Conservation (phyloP, 2,329 filamentous ascomycete species). For the Ophiostoma ulmi region DNA sequence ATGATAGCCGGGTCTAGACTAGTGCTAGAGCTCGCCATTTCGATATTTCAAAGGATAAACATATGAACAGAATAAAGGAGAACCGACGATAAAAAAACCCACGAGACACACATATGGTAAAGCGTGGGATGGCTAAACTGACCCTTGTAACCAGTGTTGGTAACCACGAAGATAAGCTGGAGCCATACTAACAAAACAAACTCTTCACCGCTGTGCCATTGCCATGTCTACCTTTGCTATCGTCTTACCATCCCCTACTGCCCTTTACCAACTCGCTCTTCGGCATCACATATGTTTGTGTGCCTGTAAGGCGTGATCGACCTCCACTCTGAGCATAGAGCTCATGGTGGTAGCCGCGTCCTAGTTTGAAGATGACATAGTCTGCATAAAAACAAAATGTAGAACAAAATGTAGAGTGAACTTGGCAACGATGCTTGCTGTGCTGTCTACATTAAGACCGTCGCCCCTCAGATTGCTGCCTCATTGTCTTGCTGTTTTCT, state of each 20-base stretch:
- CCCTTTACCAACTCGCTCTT: background rate
- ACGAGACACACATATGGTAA: background rate
- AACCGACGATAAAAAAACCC: background rate
- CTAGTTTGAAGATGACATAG: background rate
- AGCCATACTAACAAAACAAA: background rate
- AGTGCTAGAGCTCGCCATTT: background rate
- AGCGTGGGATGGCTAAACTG: background rate
- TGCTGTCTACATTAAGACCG: background rate
- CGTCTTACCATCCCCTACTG: background rate
- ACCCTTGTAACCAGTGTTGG: background rate
- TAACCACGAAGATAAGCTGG: background rate
- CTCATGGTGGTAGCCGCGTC: background rate
- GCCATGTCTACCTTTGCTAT: background rate
- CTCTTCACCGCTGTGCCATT: background rate
- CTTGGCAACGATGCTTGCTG: background rate
- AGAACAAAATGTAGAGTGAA: background rate
- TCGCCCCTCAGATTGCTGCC: background rate
- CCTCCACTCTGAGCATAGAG: slow-evolving; percentile 18
- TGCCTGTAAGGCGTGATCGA: slow-evolving; percentile 21
- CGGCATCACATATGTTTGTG: background rate
- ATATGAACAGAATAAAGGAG: background rate
- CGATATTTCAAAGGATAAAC: too few species aligned
- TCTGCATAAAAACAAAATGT: background rate
- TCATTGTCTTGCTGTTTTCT: background rate
- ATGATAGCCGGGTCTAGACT: background rate